Evolutionary conservation across 225 moss, liverwort and hornwort species (phyloP), one percentile per base, ranked within the genome.

Genomic region (Neckera pumila): DNA sequence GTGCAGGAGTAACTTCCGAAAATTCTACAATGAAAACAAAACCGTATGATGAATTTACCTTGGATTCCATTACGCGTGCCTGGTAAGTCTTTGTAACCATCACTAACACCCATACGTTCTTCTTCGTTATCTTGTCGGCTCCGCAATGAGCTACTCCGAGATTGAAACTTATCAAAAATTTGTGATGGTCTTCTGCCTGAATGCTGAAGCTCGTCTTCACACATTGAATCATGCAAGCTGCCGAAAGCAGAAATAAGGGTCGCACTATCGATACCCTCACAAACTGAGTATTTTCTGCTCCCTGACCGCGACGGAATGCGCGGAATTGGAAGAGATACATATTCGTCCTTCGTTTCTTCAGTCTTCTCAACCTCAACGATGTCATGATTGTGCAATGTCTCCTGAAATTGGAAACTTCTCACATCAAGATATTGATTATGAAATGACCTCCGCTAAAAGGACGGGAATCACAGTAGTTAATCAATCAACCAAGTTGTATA

Each of bases 351-450:
- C 31, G 28, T 34, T 43, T 78, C 84, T 34, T 89, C 86, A 63
- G 7, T 83, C 42, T 87, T 59, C 84, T 89, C 89, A 84, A 51
- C 70, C 83, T 70, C 86, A 13, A 40, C 80, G 38, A 17, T 51
- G 66, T 89, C 87, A 74, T 94, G 92, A 72, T 85, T 94, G 83
- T 94, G 94, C 56, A 93, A 15, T 40, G 94, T 94, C 83, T 94
- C 94, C 94, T 94, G 93, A 89, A 85, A 89, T 59, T 58, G n/a
- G 26, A 42, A 81, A 59, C 5, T 76, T 75, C 69, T 80, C 66
- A 84, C 54, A 77, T 85, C 53, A 88, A 71, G 43, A 84, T 47
- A 79, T 65, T 17, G 53, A 57, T 84, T 33, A 20, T 34, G 7
- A 26, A 70, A 59, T 72, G 49, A 18, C 34, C 75, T 83, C 42